These are phyloP conservation scores for Debaryomyces castellii DNA, from an alignment of 805 yeast genomes.

Conservation along the genomic window DNA sequence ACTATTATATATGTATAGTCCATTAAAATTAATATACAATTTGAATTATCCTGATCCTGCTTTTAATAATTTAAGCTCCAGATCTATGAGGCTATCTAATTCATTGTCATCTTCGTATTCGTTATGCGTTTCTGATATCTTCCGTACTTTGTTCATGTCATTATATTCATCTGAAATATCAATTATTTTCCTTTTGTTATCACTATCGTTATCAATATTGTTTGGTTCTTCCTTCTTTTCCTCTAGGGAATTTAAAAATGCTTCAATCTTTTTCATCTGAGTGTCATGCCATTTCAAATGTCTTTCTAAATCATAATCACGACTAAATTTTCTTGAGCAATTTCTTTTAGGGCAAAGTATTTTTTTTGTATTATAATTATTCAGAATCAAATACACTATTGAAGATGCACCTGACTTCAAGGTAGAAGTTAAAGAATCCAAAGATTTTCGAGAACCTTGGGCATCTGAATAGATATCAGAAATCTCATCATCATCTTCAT, in stretches of 20 bases:
- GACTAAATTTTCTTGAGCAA: conserved; percentile 55
- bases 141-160: conserved; percentile 15
- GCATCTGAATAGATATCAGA: conserved; percentile 7
- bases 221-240: conserved; percentile 4
- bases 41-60: conserved; percentile 13
- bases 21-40: conserved; percentile 1
- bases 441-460: conserved; percentile 16
- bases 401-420: conserved; percentile 20
- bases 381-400: conserved; percentile 35
- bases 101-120: conserved; percentile 16
- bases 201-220: neutral
- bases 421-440: conserved; percentile 15
- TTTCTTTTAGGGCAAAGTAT: conserved; percentile 47
- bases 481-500: conserved; percentile 7
- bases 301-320: conserved; percentile 46
- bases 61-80: conserved; percentile 18
- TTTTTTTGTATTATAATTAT: conserved; percentile 33
- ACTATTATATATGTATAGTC: neutral
- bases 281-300: conserved; percentile 55
- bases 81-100: conserved; percentile 22
- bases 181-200: neutral
- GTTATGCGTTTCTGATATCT: conserved; percentile 9
- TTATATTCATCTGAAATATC: neutral
- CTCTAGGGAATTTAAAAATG: conserved; percentile 25
- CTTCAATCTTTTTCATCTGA: conserved; percentile 28